Percentiles rank a stretch among this genome's conserved stretches.
phyloP scores from a whole-genome alignment of 768 basidiomycete species.

The Crassisporium funariophilum region DNA sequence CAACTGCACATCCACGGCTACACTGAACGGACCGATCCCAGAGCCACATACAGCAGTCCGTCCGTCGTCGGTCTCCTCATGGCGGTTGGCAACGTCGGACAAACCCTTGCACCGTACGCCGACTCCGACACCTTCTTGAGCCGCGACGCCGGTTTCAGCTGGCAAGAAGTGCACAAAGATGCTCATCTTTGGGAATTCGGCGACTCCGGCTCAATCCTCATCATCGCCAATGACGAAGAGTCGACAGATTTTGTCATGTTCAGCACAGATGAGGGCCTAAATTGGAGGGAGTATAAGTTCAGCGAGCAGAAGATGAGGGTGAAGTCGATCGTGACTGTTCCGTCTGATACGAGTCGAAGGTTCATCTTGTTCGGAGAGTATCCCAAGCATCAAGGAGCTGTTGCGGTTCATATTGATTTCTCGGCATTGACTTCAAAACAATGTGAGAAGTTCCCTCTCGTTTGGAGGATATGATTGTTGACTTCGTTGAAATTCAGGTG shows the following conservation, averaged over 20 bases:
- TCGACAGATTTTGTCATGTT: slow-evolving; percentile 88
- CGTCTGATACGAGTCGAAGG: slow-evolving; percentile 85
- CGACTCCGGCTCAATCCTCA: slow-evolving; percentile 90
- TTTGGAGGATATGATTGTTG: neutral
- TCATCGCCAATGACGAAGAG: slow-evolving; percentile 95
- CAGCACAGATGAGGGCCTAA: slow-evolving; percentile 86
- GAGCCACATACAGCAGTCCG: slow-evolving; percentile 93
- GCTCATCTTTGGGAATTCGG: slow-evolving; percentile 98
- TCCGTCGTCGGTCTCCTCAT: slow-evolving; percentile 91
- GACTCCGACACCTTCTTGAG: slow-evolving; percentile 96
- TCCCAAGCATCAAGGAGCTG: slow-evolving; percentile 47
- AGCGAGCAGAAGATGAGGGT: slow-evolving; percentile 73
- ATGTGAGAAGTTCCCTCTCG: slow-evolving; percentile 54
- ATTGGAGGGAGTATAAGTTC: slow-evolving; percentile 90
- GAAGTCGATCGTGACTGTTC: slow-evolving; percentile 80
- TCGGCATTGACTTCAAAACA: slow-evolving; percentile 67
- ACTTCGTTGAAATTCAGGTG: slow-evolving; percentile 48
- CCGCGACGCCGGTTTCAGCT: slow-evolving; percentile 95
- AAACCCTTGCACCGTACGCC: slow-evolving; percentile 73
- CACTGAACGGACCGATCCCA: slow-evolving; percentile 87
- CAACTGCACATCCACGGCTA: slow-evolving; percentile 93
- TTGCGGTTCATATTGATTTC: slow-evolving; percentile 90
- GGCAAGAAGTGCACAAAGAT: slow-evolving; percentile 98
- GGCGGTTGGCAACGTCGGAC: slow-evolving; percentile 96
- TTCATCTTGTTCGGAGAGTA: slow-evolving; percentile 83